Evolutionary conservation across 2,329 filamentous ascomycete genomes (phyloP).

Genomic region (Chalaropsis ovoidea): DNA sequence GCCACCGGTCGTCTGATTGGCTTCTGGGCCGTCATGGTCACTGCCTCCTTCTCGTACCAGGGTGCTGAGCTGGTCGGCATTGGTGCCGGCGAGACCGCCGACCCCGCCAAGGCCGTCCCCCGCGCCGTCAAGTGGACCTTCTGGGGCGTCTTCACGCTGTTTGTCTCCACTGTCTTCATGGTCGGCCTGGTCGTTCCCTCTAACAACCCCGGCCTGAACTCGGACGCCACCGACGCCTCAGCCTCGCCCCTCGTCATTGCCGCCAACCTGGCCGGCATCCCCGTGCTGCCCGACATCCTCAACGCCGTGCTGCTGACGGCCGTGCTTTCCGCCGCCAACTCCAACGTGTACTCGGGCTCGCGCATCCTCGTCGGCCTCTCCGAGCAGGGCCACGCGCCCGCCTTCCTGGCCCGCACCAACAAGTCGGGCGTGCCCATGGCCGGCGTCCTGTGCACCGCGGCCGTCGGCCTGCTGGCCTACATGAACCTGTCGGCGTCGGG

Average conservation of each 20-base stretch:
- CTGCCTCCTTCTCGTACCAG: conserved; percentile 60
- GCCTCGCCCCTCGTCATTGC: conserved; percentile 57
- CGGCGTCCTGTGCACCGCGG: conserved; percentile 44
- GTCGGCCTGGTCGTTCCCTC: conserved; percentile 61
- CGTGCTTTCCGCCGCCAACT: conserved; percentile 68
- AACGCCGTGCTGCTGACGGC: conserved; percentile 70
- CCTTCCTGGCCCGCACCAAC: conserved; percentile 50
- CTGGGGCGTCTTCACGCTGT: conserved; percentile 62
- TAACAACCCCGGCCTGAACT: conserved; percentile 45
- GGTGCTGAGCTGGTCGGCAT: conserved; percentile 68
- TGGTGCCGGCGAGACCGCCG: conserved; percentile 64
- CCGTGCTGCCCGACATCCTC: conserved; percentile 57
- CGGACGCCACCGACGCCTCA: conserved; percentile 46
- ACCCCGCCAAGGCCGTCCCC: conserved; percentile 63
- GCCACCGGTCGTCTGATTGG: conserved; percentile 53
- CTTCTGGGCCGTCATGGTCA: conserved; percentile 59
- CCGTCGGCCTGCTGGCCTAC: conserved; percentile 55
- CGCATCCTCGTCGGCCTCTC: conserved; percentile 59
- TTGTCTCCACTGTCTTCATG: conserved; percentile 56
- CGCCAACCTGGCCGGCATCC: conserved; percentile 51
- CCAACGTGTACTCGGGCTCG: conserved; percentile 63
- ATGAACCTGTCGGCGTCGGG: conserved; percentile 53
- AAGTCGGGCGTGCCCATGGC: conserved; percentile 51
- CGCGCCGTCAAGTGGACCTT: conserved; percentile 64
- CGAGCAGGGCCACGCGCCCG: conserved; percentile 52